Evolutionary conservation across 139 green algal genomes (phyloP), one percentile per base, ranked within the genome.

Genomic region (Chlamydomonas sp.): DNA sequence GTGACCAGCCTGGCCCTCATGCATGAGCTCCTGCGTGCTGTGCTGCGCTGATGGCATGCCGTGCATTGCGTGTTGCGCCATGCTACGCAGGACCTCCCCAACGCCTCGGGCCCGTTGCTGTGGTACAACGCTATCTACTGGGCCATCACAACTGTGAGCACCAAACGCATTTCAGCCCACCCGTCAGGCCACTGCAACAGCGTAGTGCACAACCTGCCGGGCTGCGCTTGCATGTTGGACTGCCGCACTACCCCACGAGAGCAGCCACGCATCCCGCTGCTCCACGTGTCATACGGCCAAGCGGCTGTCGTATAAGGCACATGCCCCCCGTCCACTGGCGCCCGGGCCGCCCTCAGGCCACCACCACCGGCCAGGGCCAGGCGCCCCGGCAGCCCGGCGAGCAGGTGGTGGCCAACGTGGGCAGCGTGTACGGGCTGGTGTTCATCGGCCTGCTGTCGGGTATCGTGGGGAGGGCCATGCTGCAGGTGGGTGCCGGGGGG

Each of bases 61-160:
- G 5, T 81, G 73, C 64, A 49, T 77, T 5, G 83, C 31, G 73
- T 82, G 71, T 5, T 20, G 62, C 5, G 74, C n/a, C 12, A 62
- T 62, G n/a, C 68, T 60, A 31, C 1, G 12, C 66, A 71, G 66
- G 66, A 71, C 1, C 66, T 71, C 10, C 66, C 12, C 10, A 71
- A 71, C 66, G 66, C 66, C 66, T 18, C 9, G 0, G 58, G 73
- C 8, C 60, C 81, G 18, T 0, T 58, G 18, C 15, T 73, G 20
- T 90, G 87, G 87, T 85, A 80, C 61, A 31, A 79, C 64, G 60
- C 81, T 9, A 61, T 77, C 4, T 90, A 88, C 76, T 90, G 81
- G 81, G 66, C 78, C 7, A 58, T 88, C 61, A 90, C 81, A 0
- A 85, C 79, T 81, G 87, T 90, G 80, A 63, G 87, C 59, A 49